Evolutionary conservation across 805 yeast genomes (phyloP), one percentile per base, ranked within the genome.

Genomic region (Candida tallmaniae): DNA sequence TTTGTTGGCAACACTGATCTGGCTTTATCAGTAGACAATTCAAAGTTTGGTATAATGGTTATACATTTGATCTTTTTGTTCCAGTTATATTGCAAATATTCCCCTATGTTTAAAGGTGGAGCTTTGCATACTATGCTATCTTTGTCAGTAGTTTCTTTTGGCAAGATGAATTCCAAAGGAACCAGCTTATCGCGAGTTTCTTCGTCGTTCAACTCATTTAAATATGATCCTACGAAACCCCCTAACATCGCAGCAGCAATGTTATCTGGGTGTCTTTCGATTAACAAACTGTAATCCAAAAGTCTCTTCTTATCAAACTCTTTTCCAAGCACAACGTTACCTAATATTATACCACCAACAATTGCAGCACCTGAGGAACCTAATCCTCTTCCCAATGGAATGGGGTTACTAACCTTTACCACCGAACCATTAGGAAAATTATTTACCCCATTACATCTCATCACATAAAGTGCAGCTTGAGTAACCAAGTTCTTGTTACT

Each of bases 191-290:
- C 74, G 39, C 71, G 79, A 45, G 73, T 70, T 46, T 89, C 97
- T 26, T 76, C 73, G 3, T 80, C 78, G 22, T 78, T 68, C 39
- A 93, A 65, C 42, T 85, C 94, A 50, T 95, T 76, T 52, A 93
- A 72, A 60, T 83, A 93, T 4, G 96, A 87, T 28, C 98, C 98
- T 27, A 89, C 96, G 58, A 93, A 93, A 1, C 98, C 97, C 40
- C 98, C 98, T 80, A 89, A 83, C 96, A 93, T 87, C 23, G 98
- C 96, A 21, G 98, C 98, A 9, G 96, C 87, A 52, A 93, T 89
- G 60, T 93, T 93, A 62, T 93, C 98, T 23, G 98, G 98, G 53
- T 93, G 98, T 57, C 97, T 80, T 67, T 93, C 98, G 47, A 93
- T 89, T 93, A 93, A 85, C 48, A 93, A 72, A 59, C 96, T 87